Percentiles rank a stretch among this genome's conserved stretches.
Conservation (phyloP, 441 rosid species). For the Biscutella laevigata region DNA sequence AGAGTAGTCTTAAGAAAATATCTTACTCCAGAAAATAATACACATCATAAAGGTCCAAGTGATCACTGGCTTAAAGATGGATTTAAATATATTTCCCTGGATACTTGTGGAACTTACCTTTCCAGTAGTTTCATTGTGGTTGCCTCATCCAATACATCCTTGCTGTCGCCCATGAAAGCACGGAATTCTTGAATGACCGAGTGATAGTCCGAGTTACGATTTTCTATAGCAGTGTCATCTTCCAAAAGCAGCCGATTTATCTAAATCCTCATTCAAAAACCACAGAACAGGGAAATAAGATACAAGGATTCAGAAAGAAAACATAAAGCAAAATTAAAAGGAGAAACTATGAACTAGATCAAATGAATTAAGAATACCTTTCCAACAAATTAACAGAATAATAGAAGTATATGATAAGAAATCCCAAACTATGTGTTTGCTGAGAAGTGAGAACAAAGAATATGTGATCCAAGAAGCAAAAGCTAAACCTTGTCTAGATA, state of each 20-base stretch:
- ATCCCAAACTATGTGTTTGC: background rate
- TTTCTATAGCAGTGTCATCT: slow-evolving; percentile 82
- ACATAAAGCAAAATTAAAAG: background rate
- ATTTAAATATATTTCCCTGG: background rate
- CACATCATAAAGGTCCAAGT: slow-evolving; percentile 6
- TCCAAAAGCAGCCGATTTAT: slow-evolving; percentile 89
- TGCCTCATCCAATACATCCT: slow-evolving; percentile 96
- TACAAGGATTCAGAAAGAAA: background rate
- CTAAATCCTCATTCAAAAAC: slow-evolving; percentile 27
- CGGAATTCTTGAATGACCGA: slow-evolving; percentile 79
- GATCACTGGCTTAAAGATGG: slow-evolving; percentile 5
- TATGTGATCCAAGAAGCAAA: too few species aligned
- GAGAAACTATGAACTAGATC: too few species aligned
- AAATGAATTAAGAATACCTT: too few species aligned
- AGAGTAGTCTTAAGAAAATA: slow-evolving; percentile 4
- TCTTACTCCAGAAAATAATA: background rate
- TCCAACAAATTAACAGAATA: too few species aligned
- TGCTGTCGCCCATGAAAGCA: slow-evolving; percentile 93
- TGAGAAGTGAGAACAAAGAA: slow-evolving; percentile 7
- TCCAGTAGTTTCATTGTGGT: slow-evolving; percentile 95
- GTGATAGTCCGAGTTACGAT: slow-evolving; percentile 74
- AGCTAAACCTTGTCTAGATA: slow-evolving; percentile 91
- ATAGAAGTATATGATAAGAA: too few species aligned
- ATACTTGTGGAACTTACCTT: slow-evolving; percentile 44
- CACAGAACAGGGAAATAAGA: slow-evolving; percentile 11